Percentiles rank a stretch among this genome's conserved stretches.
Conservation (phyloP, 1,284 basidiomycete genomes). For the Hypsizygus ulmarius region DNA sequence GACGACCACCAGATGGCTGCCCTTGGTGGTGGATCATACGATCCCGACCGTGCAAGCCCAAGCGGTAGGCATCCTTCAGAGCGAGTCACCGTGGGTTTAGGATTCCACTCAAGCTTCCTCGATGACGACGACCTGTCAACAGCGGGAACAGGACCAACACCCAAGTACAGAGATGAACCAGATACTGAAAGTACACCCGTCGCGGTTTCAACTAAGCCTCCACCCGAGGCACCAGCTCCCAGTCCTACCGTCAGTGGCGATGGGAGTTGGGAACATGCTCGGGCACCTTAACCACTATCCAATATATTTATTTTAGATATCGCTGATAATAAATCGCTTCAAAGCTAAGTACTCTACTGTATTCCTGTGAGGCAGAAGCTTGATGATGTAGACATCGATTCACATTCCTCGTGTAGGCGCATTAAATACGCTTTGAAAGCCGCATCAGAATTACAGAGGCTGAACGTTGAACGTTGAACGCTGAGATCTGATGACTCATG, state of each 20-base stretch:
- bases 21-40: conserved; percentile 36
- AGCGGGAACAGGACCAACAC: conserved; percentile 32
- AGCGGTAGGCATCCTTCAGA: conserved; percentile 33
- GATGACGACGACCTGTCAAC: conserved; percentile 58
- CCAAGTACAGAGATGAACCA: conserved; percentile 63
- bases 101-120: conserved; percentile 63
- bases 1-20: conserved; percentile 75
- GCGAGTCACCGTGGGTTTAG: conserved; percentile 33
- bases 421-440: too few species aligned
- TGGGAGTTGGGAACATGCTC: conserved; percentile 72
- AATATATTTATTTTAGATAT: too few species aligned
- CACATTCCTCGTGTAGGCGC: too few species aligned
- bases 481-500: too few species aligned
- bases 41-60: conserved; percentile 31
- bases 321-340: too few species aligned
- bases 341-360: too few species aligned
- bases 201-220: conserved; percentile 12
- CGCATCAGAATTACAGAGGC: too few species aligned
- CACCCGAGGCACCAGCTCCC: conserved; percentile 22
- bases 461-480: too few species aligned
- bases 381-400: too few species aligned
- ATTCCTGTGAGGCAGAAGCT: too few species aligned
- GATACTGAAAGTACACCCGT: conserved; percentile 23
- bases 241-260: conserved; percentile 48
- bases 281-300: conserved; percentile 5